Percentiles rank a stretch among this genome's conserved stretches.
Evolutionary conservation across 2,329 filamentous ascomycete genomes (phyloP).

Genomic region (Thelonectria olida): DNA sequence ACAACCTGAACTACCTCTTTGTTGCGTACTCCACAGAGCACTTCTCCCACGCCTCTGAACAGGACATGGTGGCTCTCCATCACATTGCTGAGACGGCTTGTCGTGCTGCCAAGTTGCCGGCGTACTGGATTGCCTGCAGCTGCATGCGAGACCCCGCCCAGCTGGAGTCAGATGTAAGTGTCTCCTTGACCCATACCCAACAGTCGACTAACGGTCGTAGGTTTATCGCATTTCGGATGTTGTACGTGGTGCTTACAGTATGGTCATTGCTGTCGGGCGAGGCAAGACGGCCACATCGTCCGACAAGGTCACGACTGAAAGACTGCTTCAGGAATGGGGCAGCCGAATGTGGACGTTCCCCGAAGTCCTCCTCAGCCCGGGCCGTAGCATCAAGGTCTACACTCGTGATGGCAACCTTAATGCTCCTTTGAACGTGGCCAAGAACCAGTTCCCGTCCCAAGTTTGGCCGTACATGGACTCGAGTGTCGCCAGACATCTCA

Average conservation of each 20-base stretch:
- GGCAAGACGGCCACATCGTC: constrained; percentile 24
- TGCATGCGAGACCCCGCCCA: constrained; percentile 39
- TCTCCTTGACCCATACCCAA: no score
- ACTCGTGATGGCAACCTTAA: constrained; percentile 34
- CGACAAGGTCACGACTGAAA: constrained; percentile 31
- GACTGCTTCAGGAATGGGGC: constrained; percentile 39
- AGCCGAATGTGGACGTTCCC: constrained; percentile 43
- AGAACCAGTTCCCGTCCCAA: constrained; percentile 44
- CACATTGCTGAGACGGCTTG: constrained; percentile 40
- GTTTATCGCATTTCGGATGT: constrained; percentile 40
- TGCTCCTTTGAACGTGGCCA: constrained; percentile 35
- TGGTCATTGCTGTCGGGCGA: constrained; percentile 37
- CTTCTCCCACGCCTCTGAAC: constrained; percentile 34
- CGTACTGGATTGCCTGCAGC: constrained; percentile 40
- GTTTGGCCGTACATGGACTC: constrained; percentile 43
- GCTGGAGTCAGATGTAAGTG: constrained; percentile 36
- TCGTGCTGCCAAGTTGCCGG: constrained; percentile 35
- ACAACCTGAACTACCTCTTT: constrained; percentile 34
- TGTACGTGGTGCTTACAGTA: constrained; percentile 36
- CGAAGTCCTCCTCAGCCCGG: constrained; percentile 39
- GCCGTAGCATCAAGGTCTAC: constrained; percentile 36
- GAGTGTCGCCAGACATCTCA: constrained; percentile 41
- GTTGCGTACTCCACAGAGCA: constrained; percentile 40
- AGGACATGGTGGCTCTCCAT: constrained; percentile 38
- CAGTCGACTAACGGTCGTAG: constrained; percentile 17